Conservation (phyloP, 2,329 filamentous ascomycete species). For the Amylocarpus encephaloides region DNA sequence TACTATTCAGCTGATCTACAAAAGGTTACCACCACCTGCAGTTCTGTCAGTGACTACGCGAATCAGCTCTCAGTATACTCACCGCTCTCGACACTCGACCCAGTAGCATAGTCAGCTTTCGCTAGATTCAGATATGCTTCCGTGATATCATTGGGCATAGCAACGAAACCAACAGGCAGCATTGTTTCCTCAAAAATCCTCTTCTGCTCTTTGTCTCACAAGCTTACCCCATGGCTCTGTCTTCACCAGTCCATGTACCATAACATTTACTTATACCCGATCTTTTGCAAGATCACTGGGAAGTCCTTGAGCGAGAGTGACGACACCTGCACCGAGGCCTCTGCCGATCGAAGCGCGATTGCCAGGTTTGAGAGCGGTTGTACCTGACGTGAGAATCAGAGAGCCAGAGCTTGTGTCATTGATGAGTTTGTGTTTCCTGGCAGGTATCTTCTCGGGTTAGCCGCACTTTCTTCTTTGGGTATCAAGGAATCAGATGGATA, state of each 20-base stretch:
- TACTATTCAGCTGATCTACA: too few species aligned
- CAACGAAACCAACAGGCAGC: conserved; percentile 27
- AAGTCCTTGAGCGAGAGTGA: conserved; percentile 47
- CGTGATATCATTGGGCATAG: conserved; percentile 35
- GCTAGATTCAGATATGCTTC: conserved; percentile 39
- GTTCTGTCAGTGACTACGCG: too few species aligned
- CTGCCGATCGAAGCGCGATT: conserved; percentile 34
- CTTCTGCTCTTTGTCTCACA: conserved; percentile 27
- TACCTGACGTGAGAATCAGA: conserved; percentile 35
- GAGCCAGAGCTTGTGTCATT: conserved; percentile 35
- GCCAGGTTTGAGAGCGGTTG: conserved; percentile 33
- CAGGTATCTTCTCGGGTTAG: conserved; percentile 15
- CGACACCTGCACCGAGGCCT: conserved; percentile 37
- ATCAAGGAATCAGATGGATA: neutral
- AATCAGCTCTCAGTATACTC: neutral
- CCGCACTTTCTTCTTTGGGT: neutral
- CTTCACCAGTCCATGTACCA: conserved; percentile 48
- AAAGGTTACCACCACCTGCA: too few species aligned
- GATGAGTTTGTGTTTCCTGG: conserved; percentile 35
- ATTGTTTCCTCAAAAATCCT: conserved; percentile 20
- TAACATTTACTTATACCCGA: conserved; percentile 56
- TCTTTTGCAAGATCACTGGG: conserved; percentile 49
- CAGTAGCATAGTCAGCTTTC: conserved; percentile 35
- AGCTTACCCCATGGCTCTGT: conserved; percentile 40
- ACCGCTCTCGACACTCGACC: conserved; percentile 10